phyloP scores from a whole-genome alignment of 768 basidiomycete species.

The Hypsizygus marmoreus region DNA sequence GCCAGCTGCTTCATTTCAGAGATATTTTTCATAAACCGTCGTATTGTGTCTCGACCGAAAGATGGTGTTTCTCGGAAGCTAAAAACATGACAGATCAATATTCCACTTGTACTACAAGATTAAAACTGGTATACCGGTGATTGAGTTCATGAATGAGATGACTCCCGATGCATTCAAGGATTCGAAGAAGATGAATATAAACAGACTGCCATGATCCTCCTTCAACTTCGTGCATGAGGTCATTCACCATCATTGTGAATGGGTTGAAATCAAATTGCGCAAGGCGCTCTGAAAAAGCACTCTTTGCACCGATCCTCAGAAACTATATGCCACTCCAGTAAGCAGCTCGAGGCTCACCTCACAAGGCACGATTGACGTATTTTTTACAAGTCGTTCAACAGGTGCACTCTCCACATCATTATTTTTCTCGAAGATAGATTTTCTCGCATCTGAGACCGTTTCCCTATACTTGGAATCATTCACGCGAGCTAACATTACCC shows the following conservation, averaged over 20 bases:
- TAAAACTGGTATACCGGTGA: neutral
- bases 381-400: neutral
- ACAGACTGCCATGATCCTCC: neutral
- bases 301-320: neutral
- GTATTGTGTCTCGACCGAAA: too few relatives aligned
- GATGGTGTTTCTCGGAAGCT: too few relatives aligned
- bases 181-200: neutral
- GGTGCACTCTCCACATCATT: neutral
- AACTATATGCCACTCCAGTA: neutral
- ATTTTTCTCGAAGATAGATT: neutral
- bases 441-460: too few relatives aligned
- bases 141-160: neutral
- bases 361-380: neutral
- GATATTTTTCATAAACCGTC: too few relatives aligned
- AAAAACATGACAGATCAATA: too few relatives aligned
- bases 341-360: neutral
- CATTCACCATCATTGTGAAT: neutral
- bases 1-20: too few relatives aligned
- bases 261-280: neutral
- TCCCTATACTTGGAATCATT: too few relatives aligned
- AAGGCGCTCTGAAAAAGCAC: neutral
- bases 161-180: neutral
- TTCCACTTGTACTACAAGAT: too few relatives aligned
- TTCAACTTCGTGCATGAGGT: neutral
- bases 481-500: too few relatives aligned